Evolutionary conservation across 1,139 yeast species (phyloP).

Genomic region (Pichia sp.): DNA sequence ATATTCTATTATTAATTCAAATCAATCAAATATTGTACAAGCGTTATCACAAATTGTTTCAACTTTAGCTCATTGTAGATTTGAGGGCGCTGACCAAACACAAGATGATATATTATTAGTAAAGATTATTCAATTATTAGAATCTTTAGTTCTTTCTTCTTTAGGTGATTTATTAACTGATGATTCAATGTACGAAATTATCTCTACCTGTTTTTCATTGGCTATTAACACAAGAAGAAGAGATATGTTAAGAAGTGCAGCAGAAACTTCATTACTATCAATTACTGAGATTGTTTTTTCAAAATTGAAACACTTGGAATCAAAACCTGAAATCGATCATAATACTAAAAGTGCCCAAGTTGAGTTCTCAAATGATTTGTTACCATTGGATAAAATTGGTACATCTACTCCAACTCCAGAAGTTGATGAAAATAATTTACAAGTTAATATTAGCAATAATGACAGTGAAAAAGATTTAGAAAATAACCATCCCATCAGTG

Average conservation of each 20-base stretch:
- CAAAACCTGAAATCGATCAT: conserved; percentile 27
- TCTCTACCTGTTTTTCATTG: conserved; percentile 85
- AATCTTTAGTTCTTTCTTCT: conserved; percentile 58
- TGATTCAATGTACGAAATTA: conserved; percentile 80
- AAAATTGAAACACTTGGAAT: conserved; percentile 49
- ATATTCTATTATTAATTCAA: conserved; percentile 46
- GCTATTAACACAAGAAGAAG: conserved; percentile 92
- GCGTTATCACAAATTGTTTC: conserved; percentile 58
- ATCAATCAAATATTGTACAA: conserved; percentile 44
- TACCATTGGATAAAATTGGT: conserved; percentile 31
- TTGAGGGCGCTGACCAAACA: conserved; percentile 90
- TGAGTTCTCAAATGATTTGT: conserved; percentile 24
- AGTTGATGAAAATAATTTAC: no score
- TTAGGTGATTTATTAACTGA: conserved; percentile 64
- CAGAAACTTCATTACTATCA: conserved; percentile 75
- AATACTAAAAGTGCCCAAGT: conserved; percentile 25
- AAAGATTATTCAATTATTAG: conserved; percentile 73
- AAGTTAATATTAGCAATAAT: no score
- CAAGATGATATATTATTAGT: conserved; percentile 89
- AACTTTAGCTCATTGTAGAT: conserved; percentile 88
- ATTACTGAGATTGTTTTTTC: conserved; percentile 66
- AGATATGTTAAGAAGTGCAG: conserved; percentile 82
- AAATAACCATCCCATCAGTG: neutral
- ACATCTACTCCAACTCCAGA: conserved; percentile 20
- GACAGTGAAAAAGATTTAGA: neutral